Base-by-base conservation (phyloP, 1,284 basidiomycete genomes). In the Gymnopus androsaceus region DNA sequence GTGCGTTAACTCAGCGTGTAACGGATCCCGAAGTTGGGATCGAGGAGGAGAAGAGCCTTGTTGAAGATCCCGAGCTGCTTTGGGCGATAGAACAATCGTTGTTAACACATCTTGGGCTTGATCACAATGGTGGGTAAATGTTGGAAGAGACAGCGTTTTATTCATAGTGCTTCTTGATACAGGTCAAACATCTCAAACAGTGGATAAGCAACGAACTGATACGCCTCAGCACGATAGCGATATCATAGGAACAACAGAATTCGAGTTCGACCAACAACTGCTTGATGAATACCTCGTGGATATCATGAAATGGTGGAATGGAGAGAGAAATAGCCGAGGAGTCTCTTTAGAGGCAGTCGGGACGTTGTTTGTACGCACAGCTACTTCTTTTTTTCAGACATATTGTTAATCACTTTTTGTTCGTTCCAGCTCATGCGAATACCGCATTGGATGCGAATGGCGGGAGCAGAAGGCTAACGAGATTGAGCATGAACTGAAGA, bases 401-500 rank as follows among this genome's bases (percentile, higher is more conserved):
- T 19, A 55, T 8, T 8, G 27, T 15, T 53, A 49, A 28, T 61
- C 34, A 46, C 33, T 59, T 50, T 36, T 40, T n/a, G 15, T 34
- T 5, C 54, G 59, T 47, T 60, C 53, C 21, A 93, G 88, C 31
- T 81, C 83, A 36, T 95, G 93, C 65, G 92, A 94, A 68, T 95
- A 93, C 68, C 72, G 73, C 44, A 74, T 83, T 1, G 85, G 81
- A 11, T 95, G 92, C 63, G 93, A 95, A 72, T 95, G 92, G 92
- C 77, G 91, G 67, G 84, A 85, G 57, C 69, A 76, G 61, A 90
- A 86, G 66, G 85, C 86, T 3, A 59, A 61, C 36, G 85, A 87
- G 61, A 61, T 55, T 36, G 47, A 50, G 17, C 47, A 44, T 25
- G 25, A 17, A 31, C 15, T 42, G 30, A 40, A 28, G 25, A 23